Evolutionary conservation across 768 basidiomycete genomes (phyloP).

Genomic region (Kwoniella sp.): DNA sequence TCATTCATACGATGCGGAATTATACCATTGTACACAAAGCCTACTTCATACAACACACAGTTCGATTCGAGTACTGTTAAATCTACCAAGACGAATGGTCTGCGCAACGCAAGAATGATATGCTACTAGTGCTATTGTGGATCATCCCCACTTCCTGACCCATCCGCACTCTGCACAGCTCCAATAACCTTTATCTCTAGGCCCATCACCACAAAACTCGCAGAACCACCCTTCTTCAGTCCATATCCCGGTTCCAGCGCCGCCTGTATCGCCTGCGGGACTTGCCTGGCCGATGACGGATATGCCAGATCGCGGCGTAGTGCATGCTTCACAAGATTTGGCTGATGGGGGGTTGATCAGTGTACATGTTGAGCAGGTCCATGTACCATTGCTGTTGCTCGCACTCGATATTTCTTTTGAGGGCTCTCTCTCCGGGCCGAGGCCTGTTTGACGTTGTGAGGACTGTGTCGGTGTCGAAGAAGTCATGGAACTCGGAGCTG

Average conservation of each 20-base stretch:
- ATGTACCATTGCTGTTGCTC: slow-evolving; percentile 27
- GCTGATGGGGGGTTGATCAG: slow-evolving; percentile 63
- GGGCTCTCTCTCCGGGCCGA: too few relatives aligned
- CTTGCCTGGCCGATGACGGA: not conserved
- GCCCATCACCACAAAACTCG: slow-evolving; percentile 65
- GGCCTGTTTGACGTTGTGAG: not conserved
- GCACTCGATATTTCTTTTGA: not conserved
- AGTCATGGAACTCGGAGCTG: too few relatives aligned
- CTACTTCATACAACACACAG: too few relatives aligned
- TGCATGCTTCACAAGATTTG: slow-evolving; percentile 68
- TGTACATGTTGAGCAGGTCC: slow-evolving; percentile 64
- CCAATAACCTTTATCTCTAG: slow-evolving; percentile 70
- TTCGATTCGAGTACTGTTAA: too few relatives aligned
- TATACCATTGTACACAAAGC: too few relatives aligned
- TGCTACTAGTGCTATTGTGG: not conserved
- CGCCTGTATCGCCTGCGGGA: not conserved
- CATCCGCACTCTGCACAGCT: slow-evolving; percentile 72
- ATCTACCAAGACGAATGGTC: too few relatives aligned
- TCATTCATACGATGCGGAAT: too few relatives aligned
- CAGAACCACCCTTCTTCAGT: slow-evolving; percentile 66
- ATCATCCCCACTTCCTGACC: slow-evolving; percentile 61
- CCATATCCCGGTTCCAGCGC: slow-evolving; percentile 28
- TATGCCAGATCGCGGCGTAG: slow-evolving; percentile 55
- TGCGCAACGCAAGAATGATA: too few relatives aligned
- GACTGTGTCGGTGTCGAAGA: not conserved